A percentile compares a stretch with the other conserved stretches of the same genome.
Conservation (phyloP, 164 flowering plant species). For the Stephania japonica region DNA sequence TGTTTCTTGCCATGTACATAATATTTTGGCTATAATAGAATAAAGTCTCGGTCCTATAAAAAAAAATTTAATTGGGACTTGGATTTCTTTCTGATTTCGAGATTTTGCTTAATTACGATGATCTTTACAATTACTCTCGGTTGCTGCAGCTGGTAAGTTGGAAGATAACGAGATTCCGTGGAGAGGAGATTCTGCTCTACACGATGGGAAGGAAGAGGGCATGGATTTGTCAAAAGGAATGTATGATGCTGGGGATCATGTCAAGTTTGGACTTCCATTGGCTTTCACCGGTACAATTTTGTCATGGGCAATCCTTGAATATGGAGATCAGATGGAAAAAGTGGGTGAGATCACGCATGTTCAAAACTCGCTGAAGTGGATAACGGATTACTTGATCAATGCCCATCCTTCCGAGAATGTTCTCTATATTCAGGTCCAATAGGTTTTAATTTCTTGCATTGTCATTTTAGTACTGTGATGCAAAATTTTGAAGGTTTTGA, state of each 20-base stretch:
- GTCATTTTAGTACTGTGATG: not conserved
- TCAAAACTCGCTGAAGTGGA: conserved; percentile 79
- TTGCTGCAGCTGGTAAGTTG: conserved; percentile 62
- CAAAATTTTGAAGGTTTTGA: not conserved
- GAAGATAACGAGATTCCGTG: conserved; percentile 55
- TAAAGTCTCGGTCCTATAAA: no score
- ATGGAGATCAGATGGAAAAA: conserved; percentile 88
- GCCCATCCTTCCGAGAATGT: conserved; percentile 68
- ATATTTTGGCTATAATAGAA: no score
- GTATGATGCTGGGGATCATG: conserved; percentile 98
- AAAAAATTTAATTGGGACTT: no score
- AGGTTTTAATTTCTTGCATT: not conserved
- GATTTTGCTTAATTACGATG: not conserved
- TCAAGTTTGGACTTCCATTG: conserved; percentile 92
- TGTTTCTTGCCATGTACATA: no score
- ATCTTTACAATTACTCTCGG: not conserved
- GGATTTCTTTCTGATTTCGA: not conserved
- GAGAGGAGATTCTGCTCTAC: conserved; percentile 81
- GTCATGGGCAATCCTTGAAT: conserved; percentile 94
- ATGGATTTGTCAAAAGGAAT: conserved; percentile 87
- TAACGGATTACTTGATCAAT: conserved; percentile 80
- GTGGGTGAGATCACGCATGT: conserved; percentile 60
- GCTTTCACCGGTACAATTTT: conserved; percentile 90
- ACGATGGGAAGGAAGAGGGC: conserved; percentile 57
- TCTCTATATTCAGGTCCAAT: conserved; percentile 77